phyloP scores from a whole-genome alignment of 768 basidiomycete genomes.

The Kwoniella shandongensis region DNA sequence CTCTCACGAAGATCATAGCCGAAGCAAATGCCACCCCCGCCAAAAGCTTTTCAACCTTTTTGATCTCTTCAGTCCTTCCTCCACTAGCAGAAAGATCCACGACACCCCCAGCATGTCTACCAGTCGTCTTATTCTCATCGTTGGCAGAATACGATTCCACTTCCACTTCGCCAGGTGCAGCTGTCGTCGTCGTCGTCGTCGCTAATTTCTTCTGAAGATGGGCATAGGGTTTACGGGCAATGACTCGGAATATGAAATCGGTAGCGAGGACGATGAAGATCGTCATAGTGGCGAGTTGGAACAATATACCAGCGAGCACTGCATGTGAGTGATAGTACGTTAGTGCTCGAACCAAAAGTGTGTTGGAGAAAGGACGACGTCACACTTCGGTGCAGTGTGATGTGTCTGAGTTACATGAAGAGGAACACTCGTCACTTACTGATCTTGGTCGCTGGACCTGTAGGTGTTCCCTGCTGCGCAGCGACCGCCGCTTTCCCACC shows the following conservation, averaged over 20 bases:
- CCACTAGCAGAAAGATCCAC: background rate
- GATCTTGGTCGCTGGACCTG: constrained; percentile 37
- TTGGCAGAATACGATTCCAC: background rate
- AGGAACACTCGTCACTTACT: constrained; percentile 29
- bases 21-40: constrained; percentile 36
- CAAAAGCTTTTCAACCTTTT: constrained; percentile 27
- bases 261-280: constrained; percentile 41
- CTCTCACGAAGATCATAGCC: constrained; percentile 41
- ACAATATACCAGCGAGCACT: constrained; percentile 50
- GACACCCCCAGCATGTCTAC: background rate
- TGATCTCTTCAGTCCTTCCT: constrained; percentile 12
- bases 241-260: constrained; percentile 43
- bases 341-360: too few relatives aligned
- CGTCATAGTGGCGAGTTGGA: constrained; percentile 48
- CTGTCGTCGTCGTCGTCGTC: background rate
- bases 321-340: background rate
- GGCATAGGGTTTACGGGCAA: constrained; percentile 28
- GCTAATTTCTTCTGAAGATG: constrained; percentile 4
- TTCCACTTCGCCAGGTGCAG: background rate
- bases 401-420: too few relatives aligned
- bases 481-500: constrained; percentile 44
- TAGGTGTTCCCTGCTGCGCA: constrained; percentile 29
- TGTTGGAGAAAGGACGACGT: too few relatives aligned
- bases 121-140: background rate
- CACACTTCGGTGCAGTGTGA: too few relatives aligned